These are phyloP conservation scores for Fagus sylvatica DNA, from an alignment of 306 rosid species.

Conservation along the genomic window DNA sequence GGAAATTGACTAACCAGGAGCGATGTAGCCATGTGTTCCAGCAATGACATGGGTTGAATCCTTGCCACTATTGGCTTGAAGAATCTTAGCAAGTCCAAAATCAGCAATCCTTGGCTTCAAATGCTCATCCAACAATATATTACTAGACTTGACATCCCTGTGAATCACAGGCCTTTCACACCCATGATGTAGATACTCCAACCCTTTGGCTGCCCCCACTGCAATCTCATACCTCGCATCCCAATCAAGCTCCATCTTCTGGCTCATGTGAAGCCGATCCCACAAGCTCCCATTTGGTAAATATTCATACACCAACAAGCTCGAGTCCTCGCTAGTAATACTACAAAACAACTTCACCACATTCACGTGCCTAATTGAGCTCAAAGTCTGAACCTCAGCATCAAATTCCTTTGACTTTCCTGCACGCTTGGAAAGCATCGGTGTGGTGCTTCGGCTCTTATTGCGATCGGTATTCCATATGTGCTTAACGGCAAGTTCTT, in stretches of 20 bases:
- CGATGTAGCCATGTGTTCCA: slow-evolving; percentile 92
- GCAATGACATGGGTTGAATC: slow-evolving; percentile 82
- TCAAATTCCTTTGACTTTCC: slow-evolving; percentile 63
- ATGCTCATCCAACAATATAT: slow-evolving; percentile 81
- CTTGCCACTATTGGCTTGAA: slow-evolving; percentile 41
- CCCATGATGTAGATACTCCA: slow-evolving; percentile 90
- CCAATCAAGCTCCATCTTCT: slow-evolving; percentile 89
- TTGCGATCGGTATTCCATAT: slow-evolving; percentile 66
- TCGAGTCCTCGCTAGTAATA: slow-evolving; percentile 86
- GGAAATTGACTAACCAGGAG: slow-evolving; percentile 63
- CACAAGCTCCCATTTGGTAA: slow-evolving; percentile 86
- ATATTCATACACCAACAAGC: slow-evolving; percentile 84
- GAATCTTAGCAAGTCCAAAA: slow-evolving; percentile 86
- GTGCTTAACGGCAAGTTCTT: slow-evolving; percentile 87
- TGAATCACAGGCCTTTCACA: slow-evolving; percentile 79
- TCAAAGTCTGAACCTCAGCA: slow-evolving; percentile 76
- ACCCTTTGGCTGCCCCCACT: slow-evolving; percentile 83
- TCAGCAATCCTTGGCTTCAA: slow-evolving; percentile 92
- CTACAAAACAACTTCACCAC: slow-evolving; percentile 94
- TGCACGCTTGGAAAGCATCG: slow-evolving; percentile 49
- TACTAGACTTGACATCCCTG: slow-evolving; percentile 89
- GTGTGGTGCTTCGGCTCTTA: slow-evolving; percentile 42
- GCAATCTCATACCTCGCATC: slow-evolving; percentile 79
- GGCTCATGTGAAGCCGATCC: slow-evolving; percentile 69
- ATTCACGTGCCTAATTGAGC: slow-evolving; percentile 88